Conservation (phyloP, 257 asterid species). For the Oldenlandia corymbosa region DNA sequence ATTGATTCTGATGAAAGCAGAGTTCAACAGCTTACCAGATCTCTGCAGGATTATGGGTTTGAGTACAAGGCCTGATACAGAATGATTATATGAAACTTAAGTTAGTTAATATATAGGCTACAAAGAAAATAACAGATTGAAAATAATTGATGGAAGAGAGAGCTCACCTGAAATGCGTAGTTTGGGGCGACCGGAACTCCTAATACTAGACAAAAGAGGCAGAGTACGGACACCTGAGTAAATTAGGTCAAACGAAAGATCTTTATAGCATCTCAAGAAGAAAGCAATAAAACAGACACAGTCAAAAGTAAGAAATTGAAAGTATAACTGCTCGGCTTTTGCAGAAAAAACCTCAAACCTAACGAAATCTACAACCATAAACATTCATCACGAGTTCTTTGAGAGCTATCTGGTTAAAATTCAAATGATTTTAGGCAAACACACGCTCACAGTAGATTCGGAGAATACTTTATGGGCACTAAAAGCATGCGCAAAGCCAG, state of each 20-base stretch:
- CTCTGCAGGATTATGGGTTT: neutral
- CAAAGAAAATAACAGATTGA: neutral
- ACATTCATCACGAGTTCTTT: too few relatives aligned
- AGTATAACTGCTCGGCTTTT: too few relatives aligned
- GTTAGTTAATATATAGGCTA: conserved; percentile 1
- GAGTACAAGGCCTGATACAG: conserved; percentile 14
- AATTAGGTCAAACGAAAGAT: conserved; percentile 9
- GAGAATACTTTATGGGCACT: too few relatives aligned
- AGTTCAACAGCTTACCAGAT: neutral
- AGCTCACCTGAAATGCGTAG: conserved; percentile 5
- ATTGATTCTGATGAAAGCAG: neutral
- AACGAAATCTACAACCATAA: too few relatives aligned
- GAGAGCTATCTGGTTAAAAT: too few relatives aligned
- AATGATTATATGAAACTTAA: neutral
- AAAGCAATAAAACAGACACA: neutral
- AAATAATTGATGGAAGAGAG: neutral
- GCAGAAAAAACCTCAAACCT: too few relatives aligned
- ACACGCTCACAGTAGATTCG: too few relatives aligned
- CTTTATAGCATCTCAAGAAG: too few relatives aligned
- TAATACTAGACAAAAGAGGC: conserved; percentile 61
- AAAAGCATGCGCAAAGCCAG: too few relatives aligned
- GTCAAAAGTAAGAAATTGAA: neutral
- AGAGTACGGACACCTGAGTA: conserved; percentile 49
- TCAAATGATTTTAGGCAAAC: too few relatives aligned
- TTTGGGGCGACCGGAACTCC: conserved; percentile 32